phyloP scores from a whole-genome alignment of 768 basidiomycete species.

The Russula vinacea region DNA sequence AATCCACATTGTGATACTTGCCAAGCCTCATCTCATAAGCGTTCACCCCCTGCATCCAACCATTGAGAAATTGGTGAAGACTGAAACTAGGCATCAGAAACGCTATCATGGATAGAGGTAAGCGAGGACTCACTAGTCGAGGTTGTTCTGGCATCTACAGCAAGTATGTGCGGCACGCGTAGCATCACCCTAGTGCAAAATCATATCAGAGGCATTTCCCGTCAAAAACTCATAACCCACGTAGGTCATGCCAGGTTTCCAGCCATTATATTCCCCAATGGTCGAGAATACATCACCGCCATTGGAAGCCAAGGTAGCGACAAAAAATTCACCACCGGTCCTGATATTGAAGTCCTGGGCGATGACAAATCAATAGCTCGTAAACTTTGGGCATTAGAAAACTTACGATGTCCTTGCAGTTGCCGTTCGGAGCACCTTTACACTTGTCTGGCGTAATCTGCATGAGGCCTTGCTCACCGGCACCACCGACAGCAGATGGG shows the following conservation, averaged over 20 bases:
- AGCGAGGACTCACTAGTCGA: conserved; percentile 66
- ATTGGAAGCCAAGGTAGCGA: conserved; percentile 46
- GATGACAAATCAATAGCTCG: background rate
- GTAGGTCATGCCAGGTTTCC: conserved; percentile 55
- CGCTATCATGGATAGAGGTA: background rate
- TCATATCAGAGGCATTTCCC: background rate
- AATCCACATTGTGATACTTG: conserved; percentile 62
- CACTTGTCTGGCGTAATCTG: conserved; percentile 82
- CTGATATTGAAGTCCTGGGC: conserved; percentile 66
- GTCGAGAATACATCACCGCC: conserved; percentile 53
- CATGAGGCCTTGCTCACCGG: conserved; percentile 84
- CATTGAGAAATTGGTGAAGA: conserved; percentile 67
- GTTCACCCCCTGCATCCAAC: conserved; percentile 62
- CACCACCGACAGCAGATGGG: conserved; percentile 61
- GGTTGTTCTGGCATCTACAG: conserved; percentile 76
- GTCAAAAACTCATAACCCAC: conserved; percentile 39
- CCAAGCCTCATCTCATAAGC: conserved; percentile 53
- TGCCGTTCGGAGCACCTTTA: conserved; percentile 45
- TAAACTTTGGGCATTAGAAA: background rate
- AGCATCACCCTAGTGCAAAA: conserved; percentile 44
- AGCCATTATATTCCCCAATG: conserved; percentile 77
- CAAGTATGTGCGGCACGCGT: conserved; percentile 58
- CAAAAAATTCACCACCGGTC: conserved; percentile 62
- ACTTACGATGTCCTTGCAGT: conserved; percentile 44
- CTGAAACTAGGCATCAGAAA: conserved; percentile 37